These are phyloP conservation scores for Cutaneotrichosporon arboriforme DNA, from an alignment of 1,284 basidiomycete genomes.

Conservation along the genomic window DNA sequence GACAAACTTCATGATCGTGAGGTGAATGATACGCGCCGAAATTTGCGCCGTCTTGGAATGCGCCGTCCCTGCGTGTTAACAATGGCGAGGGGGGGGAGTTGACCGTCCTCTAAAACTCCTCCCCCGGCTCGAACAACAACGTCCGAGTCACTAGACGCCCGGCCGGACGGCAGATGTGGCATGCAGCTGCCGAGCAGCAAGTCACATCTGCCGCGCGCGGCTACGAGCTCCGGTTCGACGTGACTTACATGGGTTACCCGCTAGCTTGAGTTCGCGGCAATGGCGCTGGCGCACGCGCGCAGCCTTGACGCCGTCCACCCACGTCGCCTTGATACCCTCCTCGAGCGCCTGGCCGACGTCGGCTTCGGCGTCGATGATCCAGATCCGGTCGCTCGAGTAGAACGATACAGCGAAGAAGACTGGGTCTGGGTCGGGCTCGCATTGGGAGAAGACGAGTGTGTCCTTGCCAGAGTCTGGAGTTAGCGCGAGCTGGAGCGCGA, in stretches of 20 bases:
- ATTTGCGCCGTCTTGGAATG: constrained; percentile 35
- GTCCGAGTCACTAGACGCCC: no score
- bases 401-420: constrained; percentile 43
- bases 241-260: constrained; percentile 40
- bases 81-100: neutral
- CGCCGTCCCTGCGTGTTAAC: constrained; percentile 5
- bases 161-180: no score
- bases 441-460: constrained; percentile 34
- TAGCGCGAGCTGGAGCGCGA: no score
- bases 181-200: no score
- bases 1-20: constrained; percentile 39
- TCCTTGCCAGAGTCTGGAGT: constrained; percentile 41
- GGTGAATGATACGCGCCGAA: constrained; percentile 38
- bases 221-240: neutral
- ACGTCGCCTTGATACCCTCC: constrained; percentile 39
- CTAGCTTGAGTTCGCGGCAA: constrained; percentile 40
- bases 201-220: no score
- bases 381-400: constrained; percentile 39
- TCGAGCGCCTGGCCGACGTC: constrained; percentile 42
- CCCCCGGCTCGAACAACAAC: no score
- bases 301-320: constrained; percentile 40
- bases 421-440: constrained; percentile 41
- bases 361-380: constrained; percentile 45
- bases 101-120: no score
- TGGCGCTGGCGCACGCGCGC: constrained; percentile 40